Base-by-base conservation (phyloP, 225 moss, liverwort and hornwort genomes). In the Antitrichia curtipendula region DNA sequence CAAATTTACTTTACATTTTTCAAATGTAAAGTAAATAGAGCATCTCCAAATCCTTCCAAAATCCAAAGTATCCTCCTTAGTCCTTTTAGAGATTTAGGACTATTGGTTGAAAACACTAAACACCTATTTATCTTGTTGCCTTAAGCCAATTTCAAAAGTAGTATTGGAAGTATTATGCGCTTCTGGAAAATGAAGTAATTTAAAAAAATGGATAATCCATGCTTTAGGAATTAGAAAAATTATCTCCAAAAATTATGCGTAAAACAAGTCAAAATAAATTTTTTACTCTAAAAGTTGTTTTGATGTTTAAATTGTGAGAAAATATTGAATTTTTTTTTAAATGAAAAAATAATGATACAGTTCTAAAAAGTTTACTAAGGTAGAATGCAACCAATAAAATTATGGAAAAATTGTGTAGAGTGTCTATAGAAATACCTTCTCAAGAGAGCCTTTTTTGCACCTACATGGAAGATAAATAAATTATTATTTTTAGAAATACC, bases 131-230 rank as follows among this genome's bases (percentile, higher is more conserved):
- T 6, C n/a, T 21, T 21, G 3, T 21, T 36, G 36, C 3, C 17
- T 64, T 18, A 5, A 5, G n/a, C 1, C n/a, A n/a, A 36, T 20
- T 11, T 65, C 0, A 2, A 20, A 20, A 9, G 6, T n/a, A 36
- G 0, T n/a, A 11, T 4, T 65, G 4, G 7, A 38, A 11, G 7
- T 68, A 4, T 2, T 68, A 38, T 68, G 13, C 12, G 11, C 12
- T 66, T 32, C 36, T 36, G 18, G 18, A 36, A 36, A 60, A 61
- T 7, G 45, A 61, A 14, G 8, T 3, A 17, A 31, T 32, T 34
- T 8, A 16, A 66, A n/a, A 11, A 4, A 13, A 13, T 40, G 4
- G 13, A 36, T 11, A n/a, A n/a, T 25, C 15, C 25, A 14, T 41
- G 25, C 8, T 70, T 70, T 25, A 20, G n/a, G 21, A 11, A 38